Evolutionary conservation across 805 yeast species (phyloP), one percentile per base, ranked within the genome.

Genomic region (Naumovozyma baii): DNA sequence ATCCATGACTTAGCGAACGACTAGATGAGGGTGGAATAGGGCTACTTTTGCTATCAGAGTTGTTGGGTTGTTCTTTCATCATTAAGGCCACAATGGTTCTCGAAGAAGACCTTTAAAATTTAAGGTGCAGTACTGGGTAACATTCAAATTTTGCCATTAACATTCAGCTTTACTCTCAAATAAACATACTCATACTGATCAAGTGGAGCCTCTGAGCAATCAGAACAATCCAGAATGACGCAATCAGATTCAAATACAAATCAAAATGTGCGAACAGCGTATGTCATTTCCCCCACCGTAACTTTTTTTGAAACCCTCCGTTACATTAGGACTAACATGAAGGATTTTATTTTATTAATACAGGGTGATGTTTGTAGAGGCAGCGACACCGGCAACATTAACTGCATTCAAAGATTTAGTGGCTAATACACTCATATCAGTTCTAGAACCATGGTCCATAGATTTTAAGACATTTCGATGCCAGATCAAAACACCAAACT

Each of bases 1-100:
- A 59, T 84, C 94, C 43, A 85, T 61, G 33, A 54, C 59, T 8
- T n/a, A n/a, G n/a, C n/a, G n/a, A n/a, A n/a, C n/a, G n/a, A n/a
- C n/a, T n/a, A n/a, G n/a, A n/a, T n/a, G n/a, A n/a, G n/a, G n/a
- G n/a, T n/a, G n/a, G n/a, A n/a, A n/a, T n/a, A n/a, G n/a, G n/a
- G n/a, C n/a, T n/a, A n/a, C n/a, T n/a, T n/a, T n/a, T n/a, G n/a
- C n/a, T n/a, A n/a, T n/a, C n/a, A n/a, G n/a, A n/a, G n/a, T n/a
- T n/a, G n/a, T n/a, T n/a, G n/a, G n/a, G n/a, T n/a, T n/a, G n/a
- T n/a, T n/a, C n/a, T n/a, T n/a, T n/a, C n/a, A n/a, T n/a, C n/a
- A n/a, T n/a, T n/a, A n/a, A n/a, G n/a, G n/a, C n/a, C n/a, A n/a
- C n/a, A n/a, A n/a, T n/a, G n/a, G n/a, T n/a, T n/a, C n/a, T n/a